Evolutionary conservation across 441 rosid genomes (phyloP), one percentile per base, ranked within the genome.

Genomic region (Croton laevigatus): DNA sequence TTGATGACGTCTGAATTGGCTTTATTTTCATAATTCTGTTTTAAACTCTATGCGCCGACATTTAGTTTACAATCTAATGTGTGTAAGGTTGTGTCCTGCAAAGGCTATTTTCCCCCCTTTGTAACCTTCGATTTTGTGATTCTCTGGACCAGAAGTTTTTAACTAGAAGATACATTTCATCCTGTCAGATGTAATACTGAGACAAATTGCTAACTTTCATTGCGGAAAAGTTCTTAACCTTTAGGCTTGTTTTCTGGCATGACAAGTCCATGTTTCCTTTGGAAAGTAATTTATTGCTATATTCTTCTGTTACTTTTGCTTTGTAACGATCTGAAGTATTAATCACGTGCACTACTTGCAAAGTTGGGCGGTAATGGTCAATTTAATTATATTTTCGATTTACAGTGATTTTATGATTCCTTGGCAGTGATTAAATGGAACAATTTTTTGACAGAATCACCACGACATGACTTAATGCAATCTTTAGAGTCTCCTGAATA

Each of bases 401-500:
- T 60, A 4, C 53, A 12, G 9, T 61, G 14, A 6, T 1, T 11
- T 45, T 17, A 20, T 46, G 40, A 38, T 67, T 52, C n/a, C 17
- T 23, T 0, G 2, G 45, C 8, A 42, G 52, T 9, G 37, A 19
- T 14, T 57, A 49, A 65, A 65, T 63, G 13, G 40, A 55, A 34
- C 37, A n/a, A 54, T n/a, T 70, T 75, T 73, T 46, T 80, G 67
- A 70, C 84, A 94, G 97, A 86, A 75, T 84, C 85, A 37, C 83
- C 82, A 32, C 85, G 78, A 72, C 75, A 81, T 79, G 94, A 87
- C 57, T 71, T 73, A 51, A 74, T 71, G 20, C 87, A 81, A 42
- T 78, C 87, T 62, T 70, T 76, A 52, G 89, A 81, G 60, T 84
- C 86, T 76, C 81, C 78, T 0, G 88, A 86, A 69, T 66, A 71